Evolutionary conservation across 148 eudicot genomes (phyloP).

Genomic region (Beta vulgaris): DNA sequence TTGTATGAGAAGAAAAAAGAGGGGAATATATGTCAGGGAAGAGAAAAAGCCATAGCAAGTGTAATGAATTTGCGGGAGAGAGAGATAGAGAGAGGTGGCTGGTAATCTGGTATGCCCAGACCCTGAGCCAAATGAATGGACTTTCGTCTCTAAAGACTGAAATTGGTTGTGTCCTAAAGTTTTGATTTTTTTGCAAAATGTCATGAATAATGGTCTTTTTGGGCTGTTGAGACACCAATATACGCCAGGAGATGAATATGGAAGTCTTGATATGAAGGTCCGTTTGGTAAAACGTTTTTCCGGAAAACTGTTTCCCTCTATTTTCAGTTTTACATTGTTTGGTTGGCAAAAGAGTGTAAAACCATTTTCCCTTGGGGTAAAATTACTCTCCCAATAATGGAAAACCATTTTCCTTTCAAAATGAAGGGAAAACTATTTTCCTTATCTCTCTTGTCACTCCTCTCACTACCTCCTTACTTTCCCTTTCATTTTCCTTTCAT

Average conservation of each 20-base stretch:
- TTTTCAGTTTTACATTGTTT: too few species aligned
- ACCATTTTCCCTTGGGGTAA: too few species aligned
- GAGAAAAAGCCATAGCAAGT: conserved; percentile 3
- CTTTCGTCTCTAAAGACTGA: not conserved
- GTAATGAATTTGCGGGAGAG: not conserved
- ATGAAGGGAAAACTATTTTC: too few species aligned
- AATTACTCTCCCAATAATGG: too few species aligned
- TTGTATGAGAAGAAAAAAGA: conserved; percentile 4
- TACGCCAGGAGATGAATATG: conserved; percentile 4
- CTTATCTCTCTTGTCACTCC: too few species aligned
- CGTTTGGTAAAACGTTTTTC: too few species aligned
- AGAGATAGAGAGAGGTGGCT: not conserved
- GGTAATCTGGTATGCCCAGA: not conserved
- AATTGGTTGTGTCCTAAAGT: not conserved
- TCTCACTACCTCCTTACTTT: too few species aligned
- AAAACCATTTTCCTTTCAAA: too few species aligned
- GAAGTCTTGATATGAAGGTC: too few species aligned
- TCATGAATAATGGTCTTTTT: not conserved
- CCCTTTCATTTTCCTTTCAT: not conserved
- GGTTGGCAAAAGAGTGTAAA: too few species aligned
- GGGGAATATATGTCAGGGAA: not conserved
- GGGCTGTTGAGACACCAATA: not conserved
- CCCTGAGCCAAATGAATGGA: conserved; percentile 3
- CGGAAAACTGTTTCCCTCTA: too few species aligned
- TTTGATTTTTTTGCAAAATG: conserved; percentile 14